Conservation (phyloP, 306 rosid species). For the Mimosa bimucronata region DNA sequence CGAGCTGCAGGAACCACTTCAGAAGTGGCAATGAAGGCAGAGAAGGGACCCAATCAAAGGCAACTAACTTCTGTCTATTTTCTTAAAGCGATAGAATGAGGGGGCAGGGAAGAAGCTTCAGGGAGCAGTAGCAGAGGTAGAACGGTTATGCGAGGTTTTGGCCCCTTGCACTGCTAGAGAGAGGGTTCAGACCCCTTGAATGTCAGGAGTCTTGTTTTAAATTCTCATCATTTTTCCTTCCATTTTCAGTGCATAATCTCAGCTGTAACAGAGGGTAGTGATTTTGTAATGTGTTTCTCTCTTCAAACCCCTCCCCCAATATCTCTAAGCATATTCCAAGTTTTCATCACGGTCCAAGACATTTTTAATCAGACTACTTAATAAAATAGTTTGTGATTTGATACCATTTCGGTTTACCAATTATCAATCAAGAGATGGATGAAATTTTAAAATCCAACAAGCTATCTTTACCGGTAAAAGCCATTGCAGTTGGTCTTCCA, state of each 20-base stretch:
- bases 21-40: background rate
- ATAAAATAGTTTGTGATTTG: conserved; percentile 1
- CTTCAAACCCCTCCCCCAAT: background rate
- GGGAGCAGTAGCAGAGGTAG: background rate
- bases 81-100: background rate
- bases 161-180: background rate
- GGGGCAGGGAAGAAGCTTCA: background rate
- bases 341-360: background rate
- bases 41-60: background rate
- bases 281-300: background rate
- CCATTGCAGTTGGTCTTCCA: conserved; percentile 82
- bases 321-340: background rate
- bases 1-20: background rate
- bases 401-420: background rate
- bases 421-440: conserved; percentile 26
- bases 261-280: background rate
- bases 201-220: background rate
- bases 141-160: background rate
- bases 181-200: background rate
- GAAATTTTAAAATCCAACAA: conserved; percentile 21
- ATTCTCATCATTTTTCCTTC: background rate
- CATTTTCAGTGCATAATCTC: background rate
- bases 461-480: conserved; percentile 74
- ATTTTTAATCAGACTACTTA: background rate
- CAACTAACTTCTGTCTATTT: background rate